Evolutionary conservation across 768 basidiomycete genomes (phyloP), one percentile per base, ranked within the genome.

Genomic region (Rhodotorula kratochvilovae): DNA sequence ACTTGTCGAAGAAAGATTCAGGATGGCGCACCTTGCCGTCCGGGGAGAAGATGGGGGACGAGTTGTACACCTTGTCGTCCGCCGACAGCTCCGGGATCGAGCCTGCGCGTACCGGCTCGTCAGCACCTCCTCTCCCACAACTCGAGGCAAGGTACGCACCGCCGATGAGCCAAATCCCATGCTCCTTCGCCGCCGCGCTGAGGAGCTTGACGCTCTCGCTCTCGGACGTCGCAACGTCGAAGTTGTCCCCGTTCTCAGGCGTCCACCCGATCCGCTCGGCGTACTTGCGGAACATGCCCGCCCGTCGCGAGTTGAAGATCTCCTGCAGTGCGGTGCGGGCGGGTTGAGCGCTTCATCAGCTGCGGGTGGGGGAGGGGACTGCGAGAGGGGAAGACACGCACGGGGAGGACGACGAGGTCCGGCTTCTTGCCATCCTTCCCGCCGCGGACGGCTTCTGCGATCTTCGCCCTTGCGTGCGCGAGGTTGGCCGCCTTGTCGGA

Each of bases 91-190:
- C 95, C 0, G 96, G 96, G 61, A 99, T 94, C 5, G 92, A 91
- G 23, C 94, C 94, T 97, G 73, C 10, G 5, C 4, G 45, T 6
- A 4, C 1, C 7, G 33, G 3, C 25, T 3, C 3, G 43, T 57
- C 60, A 33, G 59, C 29, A 1, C 2, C 2, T 3, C 0, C 19
- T 11, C 48, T 2, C 31, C 48, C 31, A 35, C 21, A 27, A 11
- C 1, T n/a, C 23, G n/a, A n/a, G 56, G 15, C n/a, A n/a, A n/a
- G 19, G 13, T 60, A 73, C 76, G 35, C 77, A 89, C 95, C 96
- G 81, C 94, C 96, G 76, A 99, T 86, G n/a, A 99, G 82, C 94
- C 94, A 98, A 21, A 88, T 83, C 12, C 84, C 85, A 42, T 86
- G 83, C 78, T 90, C 86, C 79, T 87, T 91, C 0, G 96, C 96